A percentile compares a stretch with the other conserved stretches of the same genome.
Evolutionary conservation across 768 basidiomycete genomes (phyloP).

Genomic region (Leccinum subtestaceum): DNA sequence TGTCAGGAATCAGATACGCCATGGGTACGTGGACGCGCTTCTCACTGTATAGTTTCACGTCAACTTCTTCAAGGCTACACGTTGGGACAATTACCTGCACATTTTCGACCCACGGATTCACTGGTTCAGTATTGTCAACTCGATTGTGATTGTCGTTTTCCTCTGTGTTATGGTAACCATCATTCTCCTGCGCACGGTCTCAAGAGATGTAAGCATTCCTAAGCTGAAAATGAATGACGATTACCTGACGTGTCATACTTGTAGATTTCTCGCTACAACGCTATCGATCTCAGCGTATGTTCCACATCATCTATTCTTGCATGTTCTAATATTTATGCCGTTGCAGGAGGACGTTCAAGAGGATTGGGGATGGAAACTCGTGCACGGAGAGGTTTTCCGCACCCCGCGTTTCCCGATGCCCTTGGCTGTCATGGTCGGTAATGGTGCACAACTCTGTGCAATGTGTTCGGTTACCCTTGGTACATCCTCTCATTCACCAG

Average conservation of each 20-base stretch:
- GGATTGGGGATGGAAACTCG: constrained; percentile 98
- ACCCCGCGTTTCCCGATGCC: constrained; percentile 73
- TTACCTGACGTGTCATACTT: background rate
- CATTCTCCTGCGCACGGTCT: constrained; percentile 82
- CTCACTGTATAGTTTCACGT: background rate
- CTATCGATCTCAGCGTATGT: constrained; percentile 82
- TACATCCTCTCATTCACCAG: constrained; percentile 27
- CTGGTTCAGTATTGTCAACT: constrained; percentile 95
- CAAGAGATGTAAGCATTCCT: constrained; percentile 66
- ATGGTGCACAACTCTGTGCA: constrained; percentile 51
- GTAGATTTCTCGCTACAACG: constrained; percentile 70
- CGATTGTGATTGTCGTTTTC: constrained; percentile 86
- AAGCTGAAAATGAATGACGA: background rate
- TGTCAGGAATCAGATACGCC: constrained; percentile 77
- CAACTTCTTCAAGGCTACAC: constrained; percentile 62
- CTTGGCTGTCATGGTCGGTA: constrained; percentile 86
- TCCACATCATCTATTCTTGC: background rate
- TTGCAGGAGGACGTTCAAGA: constrained; percentile 90
- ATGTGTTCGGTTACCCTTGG: constrained; percentile 90
- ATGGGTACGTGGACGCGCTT: constrained; percentile 49
- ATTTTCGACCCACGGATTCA: constrained; percentile 93
- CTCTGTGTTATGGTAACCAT: constrained; percentile 92
- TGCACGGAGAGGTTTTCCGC: constrained; percentile 95
- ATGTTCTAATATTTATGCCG: background rate
- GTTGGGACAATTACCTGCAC: constrained; percentile 96